phyloP scores from a whole-genome alignment of 129 eudicot genomes.

The Flaveria trinervia region DNA sequence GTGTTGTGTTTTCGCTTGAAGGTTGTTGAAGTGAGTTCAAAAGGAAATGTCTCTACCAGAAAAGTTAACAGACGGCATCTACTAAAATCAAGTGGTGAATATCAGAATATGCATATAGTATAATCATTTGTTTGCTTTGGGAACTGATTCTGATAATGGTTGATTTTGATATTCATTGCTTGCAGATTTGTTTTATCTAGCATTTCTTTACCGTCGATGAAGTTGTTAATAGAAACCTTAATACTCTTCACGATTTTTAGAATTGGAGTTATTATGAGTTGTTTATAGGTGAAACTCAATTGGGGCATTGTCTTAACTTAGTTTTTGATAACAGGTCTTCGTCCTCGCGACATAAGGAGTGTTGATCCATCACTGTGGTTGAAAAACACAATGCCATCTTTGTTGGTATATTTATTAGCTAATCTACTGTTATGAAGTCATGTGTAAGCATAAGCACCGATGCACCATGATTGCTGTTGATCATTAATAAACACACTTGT shows the following conservation, averaged over 20 bases:
- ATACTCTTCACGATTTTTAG: conserved; percentile 2
- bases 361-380: conserved; percentile 99
- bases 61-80: conserved; percentile 77
- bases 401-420: conserved; percentile 62
- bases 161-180: background rate
- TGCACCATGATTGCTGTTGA: background rate
- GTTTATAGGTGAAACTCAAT: background rate
- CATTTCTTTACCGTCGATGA: background rate
- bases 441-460: conserved; percentile 32
- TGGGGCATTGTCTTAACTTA: conserved; percentile 23
- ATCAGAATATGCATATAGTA: background rate
- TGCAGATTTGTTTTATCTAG: background rate
- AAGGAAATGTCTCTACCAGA: conserved; percentile 78
- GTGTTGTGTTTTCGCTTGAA: conserved; percentile 31
- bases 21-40: conserved; percentile 90
- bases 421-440: conserved; percentile 25
- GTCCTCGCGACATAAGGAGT: conserved; percentile 95
- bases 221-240: background rate
- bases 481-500: background rate
- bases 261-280: conserved; percentile 15
- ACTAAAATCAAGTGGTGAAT: conserved; percentile 90
- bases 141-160: conserved; percentile 18
- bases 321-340: conserved; percentile 63
- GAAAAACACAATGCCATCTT: conserved; percentile 91
- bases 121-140: conserved; percentile 16